Evolutionary conservation across 2,329 filamentous ascomycete species (phyloP).

Genomic region (Colletotrichum chlorophyti): DNA sequence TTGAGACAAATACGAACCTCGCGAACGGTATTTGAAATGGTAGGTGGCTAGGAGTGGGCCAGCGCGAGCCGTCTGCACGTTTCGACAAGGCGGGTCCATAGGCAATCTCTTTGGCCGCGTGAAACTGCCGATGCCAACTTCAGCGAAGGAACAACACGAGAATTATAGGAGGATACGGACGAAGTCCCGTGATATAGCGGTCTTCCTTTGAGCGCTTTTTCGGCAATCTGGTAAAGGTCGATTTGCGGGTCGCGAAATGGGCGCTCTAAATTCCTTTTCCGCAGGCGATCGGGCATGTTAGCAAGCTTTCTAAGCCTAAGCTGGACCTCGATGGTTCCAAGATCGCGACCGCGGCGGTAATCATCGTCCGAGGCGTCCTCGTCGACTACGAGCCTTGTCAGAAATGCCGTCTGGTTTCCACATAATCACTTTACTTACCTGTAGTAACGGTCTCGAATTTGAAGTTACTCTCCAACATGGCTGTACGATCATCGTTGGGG

Average conservation of each 20-base stretch:
- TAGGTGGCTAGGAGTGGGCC: conserved; percentile 35
- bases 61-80: conserved; percentile 4
- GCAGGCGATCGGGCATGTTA: background rate
- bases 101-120: background rate
- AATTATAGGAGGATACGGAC: conserved; percentile 28
- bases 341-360: conserved; percentile 23
- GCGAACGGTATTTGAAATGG: conserved; percentile 41
- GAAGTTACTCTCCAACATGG: conserved; percentile 30
- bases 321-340: conserved; percentile 38
- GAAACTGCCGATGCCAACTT: no score
- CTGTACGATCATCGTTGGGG: background rate
- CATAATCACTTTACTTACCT: no score
- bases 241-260: conserved; percentile 4
- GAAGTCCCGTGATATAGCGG: conserved; percentile 40
- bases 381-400: conserved; percentile 26
- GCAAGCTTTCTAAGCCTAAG: conserved; percentile 3
- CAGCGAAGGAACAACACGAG: background rate
- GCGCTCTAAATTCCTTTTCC: background rate
- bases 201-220: conserved; percentile 42
- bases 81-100: background rate
- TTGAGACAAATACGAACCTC: conserved; percentile 16
- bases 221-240: conserved; percentile 34
- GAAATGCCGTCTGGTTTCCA: no score
- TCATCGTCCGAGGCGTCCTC: conserved; percentile 29
- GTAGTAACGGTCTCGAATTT: conserved; percentile 37